phyloP scores from a whole-genome alignment of 1,139 yeast genomes.

The Nakaseomyces kungkrabaensis region DNA sequence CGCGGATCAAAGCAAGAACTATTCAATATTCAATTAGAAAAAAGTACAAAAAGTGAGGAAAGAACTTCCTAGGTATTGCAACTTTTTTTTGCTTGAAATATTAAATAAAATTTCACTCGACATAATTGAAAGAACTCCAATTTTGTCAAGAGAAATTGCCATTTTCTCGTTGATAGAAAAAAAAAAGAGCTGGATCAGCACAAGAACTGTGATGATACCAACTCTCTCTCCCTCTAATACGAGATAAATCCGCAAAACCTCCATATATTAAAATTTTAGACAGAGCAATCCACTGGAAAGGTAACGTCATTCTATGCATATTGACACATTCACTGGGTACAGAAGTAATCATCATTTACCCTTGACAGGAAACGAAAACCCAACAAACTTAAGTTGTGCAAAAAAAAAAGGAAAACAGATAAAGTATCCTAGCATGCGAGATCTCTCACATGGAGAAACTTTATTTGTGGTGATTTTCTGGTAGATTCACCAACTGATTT shows the following conservation, averaged over 20 bases:
- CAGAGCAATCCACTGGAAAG: neutral
- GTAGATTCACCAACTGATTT: neutral
- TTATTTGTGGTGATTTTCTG: neutral
- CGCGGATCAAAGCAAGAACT: no score
- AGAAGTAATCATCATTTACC: neutral
- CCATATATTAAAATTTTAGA: neutral
- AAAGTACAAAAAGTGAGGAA: neutral
- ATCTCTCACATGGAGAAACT: neutral
- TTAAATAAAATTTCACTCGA: no score
- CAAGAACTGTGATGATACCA: no score
- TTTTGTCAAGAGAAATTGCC: neutral
- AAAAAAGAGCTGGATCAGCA: no score
- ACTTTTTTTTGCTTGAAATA: no score
- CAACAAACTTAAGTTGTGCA: conserved; percentile 37
- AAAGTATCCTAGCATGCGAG: neutral
- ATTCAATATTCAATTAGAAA: no score
- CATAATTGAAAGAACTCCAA: neutral
- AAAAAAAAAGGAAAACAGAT: neutral
- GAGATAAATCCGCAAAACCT: neutral
- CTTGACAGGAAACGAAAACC: conserved; percentile 9
- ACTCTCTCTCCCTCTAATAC: neutral
- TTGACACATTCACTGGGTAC: conserved; percentile 36
- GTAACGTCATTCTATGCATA: conserved; percentile 31
- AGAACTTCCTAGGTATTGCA: neutral
- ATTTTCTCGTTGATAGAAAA: no score